Evolutionary conservation across 306 rosid species (phyloP).

Genomic region (Comarum palustre): DNA sequence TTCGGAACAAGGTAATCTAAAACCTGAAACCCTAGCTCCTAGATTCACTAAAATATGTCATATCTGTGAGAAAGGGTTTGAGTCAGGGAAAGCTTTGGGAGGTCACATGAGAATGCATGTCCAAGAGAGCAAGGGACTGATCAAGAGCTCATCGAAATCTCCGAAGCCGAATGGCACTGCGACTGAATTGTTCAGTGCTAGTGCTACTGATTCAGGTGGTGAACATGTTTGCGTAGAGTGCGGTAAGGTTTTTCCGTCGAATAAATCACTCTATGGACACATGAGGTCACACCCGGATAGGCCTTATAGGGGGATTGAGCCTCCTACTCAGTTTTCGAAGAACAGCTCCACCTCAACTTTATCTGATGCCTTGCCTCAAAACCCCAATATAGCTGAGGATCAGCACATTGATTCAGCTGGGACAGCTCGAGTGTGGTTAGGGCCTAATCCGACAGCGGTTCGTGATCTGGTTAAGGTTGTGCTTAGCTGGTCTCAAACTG

Average conservation of each 20-base stretch:
- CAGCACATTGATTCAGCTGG: constrained; percentile 18
- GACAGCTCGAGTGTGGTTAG: background rate
- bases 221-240: constrained; percentile 26
- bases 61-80: constrained; percentile 32
- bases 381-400: background rate
- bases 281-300: constrained; percentile 42
- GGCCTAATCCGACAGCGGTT: background rate
- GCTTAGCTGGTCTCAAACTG: constrained; percentile 24
- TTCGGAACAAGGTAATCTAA: background rate
- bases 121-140: constrained; percentile 4
- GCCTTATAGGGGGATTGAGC: constrained; percentile 37
- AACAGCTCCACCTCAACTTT: constrained; percentile 24
- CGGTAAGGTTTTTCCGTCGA: constrained; percentile 29
- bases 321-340: constrained; percentile 5
- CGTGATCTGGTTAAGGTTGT: constrained; percentile 13
- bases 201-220: background rate
- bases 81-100: constrained; percentile 46
- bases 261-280: constrained; percentile 37
- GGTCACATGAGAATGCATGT: constrained; percentile 55
- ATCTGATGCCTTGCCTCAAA: constrained; percentile 2
- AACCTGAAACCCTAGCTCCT: background rate
- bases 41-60: constrained; percentile 11
- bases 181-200: background rate
- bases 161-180: background rate
- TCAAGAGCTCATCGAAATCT: constrained; percentile 8